A percentile compares a stretch with the other conserved stretches of the same genome.
Evolutionary conservation across 768 basidiomycete species (phyloP).

Genomic region (Collybiopsis confluens): DNA sequence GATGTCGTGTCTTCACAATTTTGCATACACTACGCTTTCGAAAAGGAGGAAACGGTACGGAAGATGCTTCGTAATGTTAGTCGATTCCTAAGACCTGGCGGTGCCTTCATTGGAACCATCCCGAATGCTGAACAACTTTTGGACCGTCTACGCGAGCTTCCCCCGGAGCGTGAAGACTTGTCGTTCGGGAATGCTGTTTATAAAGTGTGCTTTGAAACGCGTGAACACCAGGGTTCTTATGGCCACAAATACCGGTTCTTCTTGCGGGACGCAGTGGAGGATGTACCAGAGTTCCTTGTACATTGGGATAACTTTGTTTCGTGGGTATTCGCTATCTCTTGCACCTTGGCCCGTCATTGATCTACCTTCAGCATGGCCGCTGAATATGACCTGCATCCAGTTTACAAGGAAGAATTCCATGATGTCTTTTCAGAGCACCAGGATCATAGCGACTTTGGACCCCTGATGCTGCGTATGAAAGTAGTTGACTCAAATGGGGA

Average conservation of each 20-base stretch:
- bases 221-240: slow-evolving; percentile 57
- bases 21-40: slow-evolving; percentile 99
- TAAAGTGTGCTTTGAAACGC: slow-evolving; percentile 79
- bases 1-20: slow-evolving; percentile 99
- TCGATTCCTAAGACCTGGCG: slow-evolving; percentile 73
- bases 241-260: slow-evolving; percentile 95
- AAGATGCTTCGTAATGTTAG: slow-evolving; percentile 93
- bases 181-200: slow-evolving; percentile 92
- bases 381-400: slow-evolving; percentile 68
- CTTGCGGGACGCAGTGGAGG: slow-evolving; percentile 91
- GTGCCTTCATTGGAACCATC: slow-evolving; percentile 95
- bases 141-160: slow-evolving; percentile 71
- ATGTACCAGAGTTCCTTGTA: slow-evolving; percentile 98
- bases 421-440: slow-evolving; percentile 81
- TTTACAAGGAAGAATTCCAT: slow-evolving; percentile 89
- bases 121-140: slow-evolving; percentile 83
- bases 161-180: slow-evolving; percentile 61
- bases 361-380: slow-evolving; percentile 61
- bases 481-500: slow-evolving; percentile 84
- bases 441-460: slow-evolving; percentile 73
- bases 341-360: slow-evolving; percentile 10
- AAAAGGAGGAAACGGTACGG: slow-evolving; percentile 78
- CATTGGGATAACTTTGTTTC: slow-evolving; percentile 88
- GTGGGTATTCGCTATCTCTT: slow-evolving; percentile 38
- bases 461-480: slow-evolving; percentile 86